phyloP scores from a whole-genome alignment of 345 rosid genomes.

The Camelina neglecta region DNA sequence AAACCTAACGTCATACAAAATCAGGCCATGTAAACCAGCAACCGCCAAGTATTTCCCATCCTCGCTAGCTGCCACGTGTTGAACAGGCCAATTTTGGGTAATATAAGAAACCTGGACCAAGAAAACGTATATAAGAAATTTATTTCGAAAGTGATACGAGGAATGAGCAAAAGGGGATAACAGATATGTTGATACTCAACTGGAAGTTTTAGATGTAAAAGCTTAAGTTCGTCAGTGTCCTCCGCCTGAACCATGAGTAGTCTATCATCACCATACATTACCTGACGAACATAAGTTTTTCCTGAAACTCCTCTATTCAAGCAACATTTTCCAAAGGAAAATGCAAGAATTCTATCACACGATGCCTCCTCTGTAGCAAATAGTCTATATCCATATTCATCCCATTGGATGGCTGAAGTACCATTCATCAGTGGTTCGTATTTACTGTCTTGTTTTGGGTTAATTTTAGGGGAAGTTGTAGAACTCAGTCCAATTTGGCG shows the following conservation, averaged over 20 bases:
- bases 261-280: constrained; percentile 94
- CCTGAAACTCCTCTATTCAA: constrained; percentile 94
- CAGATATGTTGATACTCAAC: constrained; percentile 53
- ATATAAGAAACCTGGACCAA: constrained; percentile 79
- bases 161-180: constrained; percentile 33
- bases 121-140: constrained; percentile 35
- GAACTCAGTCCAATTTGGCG: constrained; percentile 91
- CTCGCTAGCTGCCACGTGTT: constrained; percentile 96
- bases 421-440: constrained; percentile 90
- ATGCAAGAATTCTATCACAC: constrained; percentile 80
- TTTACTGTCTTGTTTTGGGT: constrained; percentile 77
- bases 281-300: constrained; percentile 88
- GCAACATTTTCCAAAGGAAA: constrained; percentile 97
- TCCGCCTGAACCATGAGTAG: constrained; percentile 97
- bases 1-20: constrained; percentile 77
- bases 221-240: constrained; percentile 89
- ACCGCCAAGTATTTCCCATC: constrained; percentile 95
- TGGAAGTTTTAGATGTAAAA: constrained; percentile 93
- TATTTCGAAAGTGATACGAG: constrained; percentile 41
- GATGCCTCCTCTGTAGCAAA: constrained; percentile 91
- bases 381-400: constrained; percentile 89
- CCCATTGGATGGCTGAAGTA: constrained; percentile 93
- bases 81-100: constrained; percentile 99
- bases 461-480: constrained; percentile 75
- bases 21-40: constrained; percentile 95